Evolutionary conservation across 345 rosid genomes (phyloP), one percentile per base, ranked within the genome.

Genomic region (Gossypium rotundifolium): DNA sequence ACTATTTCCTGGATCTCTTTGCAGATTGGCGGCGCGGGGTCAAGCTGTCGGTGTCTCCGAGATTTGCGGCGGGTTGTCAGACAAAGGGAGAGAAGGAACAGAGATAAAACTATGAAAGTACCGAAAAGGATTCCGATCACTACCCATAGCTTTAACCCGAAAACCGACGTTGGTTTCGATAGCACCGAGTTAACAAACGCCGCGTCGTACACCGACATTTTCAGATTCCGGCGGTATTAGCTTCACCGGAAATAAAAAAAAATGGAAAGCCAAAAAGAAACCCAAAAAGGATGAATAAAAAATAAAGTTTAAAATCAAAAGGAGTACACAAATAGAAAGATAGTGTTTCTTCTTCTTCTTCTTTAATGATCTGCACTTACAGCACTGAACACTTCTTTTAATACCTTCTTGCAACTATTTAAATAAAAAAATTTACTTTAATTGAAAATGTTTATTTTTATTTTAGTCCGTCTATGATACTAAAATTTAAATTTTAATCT

Each of bases 1-100:
- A 87, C 88, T 79, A 92, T 88, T 87, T 94, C 98, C 63, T 88
- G 92, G 73, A 94, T 94, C 85, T 92, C 98, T 58, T 90, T 94
- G 0, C 94, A 88, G 71, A 90, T 71, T 29, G 96, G 97, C 53
- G 92, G 98, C 2, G 89, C 79, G 27, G 76, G 60, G 42, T 77
- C 66, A 8, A 74, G 13, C 51, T 40, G 75, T 52, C 76, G 79
- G 7, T 79, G 73, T 13, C 57, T 77, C 5, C 84, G 87, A 72
- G 72, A 79, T 77, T 85, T 90, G 65, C 94, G 92, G 74, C 97
- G 97, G 25, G 91, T 86, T 72, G 97, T 92, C 49, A 94, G 72
- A 77, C 97, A 92, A n/a, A 94, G 90, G 17, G 98, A 94, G 79
- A 92, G 85, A 52, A 94, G 85, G 78, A 94, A 92, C 69, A 94